phyloP scores from a whole-genome alignment of 2,329 filamentous ascomycete genomes.

The Stachybotrys chlorohalonatus region DNA sequence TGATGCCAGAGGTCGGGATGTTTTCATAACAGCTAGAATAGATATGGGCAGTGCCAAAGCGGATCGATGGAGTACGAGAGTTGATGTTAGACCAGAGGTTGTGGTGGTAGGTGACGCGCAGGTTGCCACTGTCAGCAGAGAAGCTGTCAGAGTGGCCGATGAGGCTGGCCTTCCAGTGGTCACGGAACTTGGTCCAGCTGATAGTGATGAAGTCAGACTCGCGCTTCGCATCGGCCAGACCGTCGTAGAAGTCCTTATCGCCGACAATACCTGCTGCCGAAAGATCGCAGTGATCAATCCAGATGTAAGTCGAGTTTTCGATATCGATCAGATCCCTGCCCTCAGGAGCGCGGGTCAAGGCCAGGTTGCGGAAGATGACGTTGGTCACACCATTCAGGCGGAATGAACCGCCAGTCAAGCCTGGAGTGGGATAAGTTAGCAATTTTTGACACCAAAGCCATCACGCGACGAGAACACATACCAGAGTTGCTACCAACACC shows the following conservation, averaged over 20 bases:
- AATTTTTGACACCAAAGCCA: background rate
- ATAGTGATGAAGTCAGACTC: conserved; percentile 43
- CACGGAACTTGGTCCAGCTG: conserved; percentile 13
- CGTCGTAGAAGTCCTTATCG: conserved; percentile 53
- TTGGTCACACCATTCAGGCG: conserved; percentile 35
- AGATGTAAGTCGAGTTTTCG: conserved; percentile 35
- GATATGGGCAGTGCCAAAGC: conserved; percentile 52
- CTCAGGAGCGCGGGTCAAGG: conserved; percentile 32
- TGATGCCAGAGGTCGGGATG: conserved; percentile 37
- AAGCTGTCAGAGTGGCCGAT: conserved; percentile 46
- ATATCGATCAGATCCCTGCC: conserved; percentile 36
- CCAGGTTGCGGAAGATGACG: conserved; percentile 43
- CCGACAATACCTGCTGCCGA: conserved; percentile 38
- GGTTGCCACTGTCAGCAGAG: conserved; percentile 43
- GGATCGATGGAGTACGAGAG: conserved; percentile 34
- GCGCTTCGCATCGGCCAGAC: conserved; percentile 49
- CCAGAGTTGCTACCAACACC: conserved; percentile 31
- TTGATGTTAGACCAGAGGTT: conserved; percentile 49
- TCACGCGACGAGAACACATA: conserved; percentile 1
- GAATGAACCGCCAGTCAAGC: conserved; percentile 28
- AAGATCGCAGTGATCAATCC: conserved; percentile 51
- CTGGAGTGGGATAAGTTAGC: conserved; percentile 2
- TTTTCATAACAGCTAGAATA: conserved; percentile 43
- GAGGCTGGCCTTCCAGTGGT: conserved; percentile 52
- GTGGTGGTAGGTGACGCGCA: conserved; percentile 47